Evolutionary conservation across 306 rosid species (phyloP).

Genomic region (Chamaecrista fasciculata): DNA sequence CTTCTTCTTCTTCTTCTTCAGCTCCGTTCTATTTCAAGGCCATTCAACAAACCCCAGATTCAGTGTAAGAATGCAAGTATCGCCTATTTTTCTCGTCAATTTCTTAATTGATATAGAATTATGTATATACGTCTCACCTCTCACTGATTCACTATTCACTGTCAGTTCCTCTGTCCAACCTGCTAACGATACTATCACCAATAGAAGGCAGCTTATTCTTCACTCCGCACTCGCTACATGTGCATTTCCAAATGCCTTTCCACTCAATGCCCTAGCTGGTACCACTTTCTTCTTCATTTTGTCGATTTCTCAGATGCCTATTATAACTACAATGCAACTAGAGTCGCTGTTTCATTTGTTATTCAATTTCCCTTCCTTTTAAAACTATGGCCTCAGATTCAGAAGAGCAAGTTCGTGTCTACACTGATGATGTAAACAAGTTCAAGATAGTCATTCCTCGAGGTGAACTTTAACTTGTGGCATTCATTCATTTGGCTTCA

Average conservation of each 20-base stretch:
- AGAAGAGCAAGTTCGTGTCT: constrained; percentile 55
- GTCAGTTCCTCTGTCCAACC: constrained; percentile 30
- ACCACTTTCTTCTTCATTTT: not conserved
- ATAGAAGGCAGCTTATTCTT: constrained; percentile 59
- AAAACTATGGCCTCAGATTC: not conserved
- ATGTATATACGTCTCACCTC: not conserved
- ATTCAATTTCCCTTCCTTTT: not conserved
- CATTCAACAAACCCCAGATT: not conserved
- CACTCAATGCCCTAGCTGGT: constrained; percentile 31
- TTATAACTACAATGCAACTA: not conserved
- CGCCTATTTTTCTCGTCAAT: not conserved
- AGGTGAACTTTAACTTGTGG: constrained; percentile 50
- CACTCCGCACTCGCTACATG: constrained; percentile 41
- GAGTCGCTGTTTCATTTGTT: not conserved
- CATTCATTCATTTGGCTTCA: not conserved
- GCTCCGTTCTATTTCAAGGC: not conserved
- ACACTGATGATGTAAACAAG: constrained; percentile 71
- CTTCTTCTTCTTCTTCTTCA: not conserved
- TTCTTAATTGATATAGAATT: not conserved
- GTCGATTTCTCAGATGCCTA: not conserved
- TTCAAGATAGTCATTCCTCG: constrained; percentile 71
- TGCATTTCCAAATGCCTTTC: constrained; percentile 40
- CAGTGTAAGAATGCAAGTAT: constrained; percentile 19
- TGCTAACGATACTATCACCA: not conserved
- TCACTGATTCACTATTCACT: not conserved